Base-by-base conservation (phyloP, 441 rosid species). In the Rhodomyrtus psidioides region DNA sequence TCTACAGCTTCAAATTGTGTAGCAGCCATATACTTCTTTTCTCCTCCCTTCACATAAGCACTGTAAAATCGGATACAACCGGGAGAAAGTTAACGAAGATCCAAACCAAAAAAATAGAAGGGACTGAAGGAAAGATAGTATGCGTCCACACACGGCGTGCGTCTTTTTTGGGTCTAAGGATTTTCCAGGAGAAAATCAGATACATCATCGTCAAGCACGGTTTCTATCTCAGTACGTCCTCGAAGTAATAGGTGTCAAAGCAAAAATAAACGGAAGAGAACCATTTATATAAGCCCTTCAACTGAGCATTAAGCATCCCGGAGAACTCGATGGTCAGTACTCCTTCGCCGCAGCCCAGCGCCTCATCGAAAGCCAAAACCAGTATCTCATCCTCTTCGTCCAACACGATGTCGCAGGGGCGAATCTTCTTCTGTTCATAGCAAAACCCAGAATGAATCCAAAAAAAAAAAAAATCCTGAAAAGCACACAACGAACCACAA, bases 1-100 rank as follows among this genome's bases (percentile, higher is more conserved):
- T 84, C 89, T 42, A 88, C 91, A 15, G 92, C 89, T 84, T 92
- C 91, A 59, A 92, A 92, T 86, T 92, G 93, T 10, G 92, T 91
- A 24, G 87, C 89, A 28, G 90, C 94, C 92, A 90, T 90, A 82
- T 89, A 90, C 86, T 90, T 91, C 89, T 87, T 89, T 86, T 83
- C 83, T 51, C 83, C 92, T 83, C 88, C 87, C 39, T 90, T 88
- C 60, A 85, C 28, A 30, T 86, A 89, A 82, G 90, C 83, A 86
- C 92, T 92, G 84, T 82, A 60, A 62, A 82, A 55, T 19, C 83
- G 42, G 15, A 53, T 26, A 46, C 23, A 1, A 7, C 62, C 1
- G 26, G 27, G 10, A 17, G 46, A 49, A 57, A 21, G 17, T n/a
- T 6, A 62, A 23, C 23, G 46, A 55, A 53, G 60, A 62, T 26